These are phyloP conservation scores for Halenospora varia DNA, from an alignment of 495 filamentous ascomycete genomes.

Conservation along the genomic window DNA sequence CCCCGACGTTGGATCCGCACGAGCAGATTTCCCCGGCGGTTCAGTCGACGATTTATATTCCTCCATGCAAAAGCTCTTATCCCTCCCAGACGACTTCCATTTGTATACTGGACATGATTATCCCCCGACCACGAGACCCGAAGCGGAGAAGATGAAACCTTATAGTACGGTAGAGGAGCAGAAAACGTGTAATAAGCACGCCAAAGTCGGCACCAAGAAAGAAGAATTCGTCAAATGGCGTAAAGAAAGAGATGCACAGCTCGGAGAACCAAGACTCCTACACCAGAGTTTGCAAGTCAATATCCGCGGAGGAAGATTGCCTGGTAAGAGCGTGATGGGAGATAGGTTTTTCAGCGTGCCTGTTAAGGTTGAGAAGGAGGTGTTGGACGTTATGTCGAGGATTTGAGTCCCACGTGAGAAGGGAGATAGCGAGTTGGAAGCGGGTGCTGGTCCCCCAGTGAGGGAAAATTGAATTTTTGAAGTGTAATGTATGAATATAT, in stretches of 20 bases:
- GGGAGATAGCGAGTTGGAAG: no score
- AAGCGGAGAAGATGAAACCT: constrained; percentile 18
- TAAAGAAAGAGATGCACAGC: constrained; percentile 38
- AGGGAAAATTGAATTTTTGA: no score
- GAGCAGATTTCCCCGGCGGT: constrained; percentile 60
- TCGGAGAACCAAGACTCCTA: constrained; percentile 48
- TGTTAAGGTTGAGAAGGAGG: constrained; percentile 26
- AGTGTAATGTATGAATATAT: no score
- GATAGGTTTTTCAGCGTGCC: constrained; percentile 41
- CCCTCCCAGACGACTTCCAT: constrained; percentile 34
- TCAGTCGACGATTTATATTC: constrained; percentile 38
- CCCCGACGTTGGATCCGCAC: constrained; percentile 52
- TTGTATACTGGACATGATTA: constrained; percentile 46
- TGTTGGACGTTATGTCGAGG: constrained; percentile 3
- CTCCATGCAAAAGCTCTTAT: constrained; percentile 43
- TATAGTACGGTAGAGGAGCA: constrained; percentile 50
- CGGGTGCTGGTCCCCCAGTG: no score
- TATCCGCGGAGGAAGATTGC: constrained; percentile 49
- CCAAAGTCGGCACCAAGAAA: constrained; percentile 35
- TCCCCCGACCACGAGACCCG: constrained; percentile 23
- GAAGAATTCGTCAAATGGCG: constrained; percentile 47
- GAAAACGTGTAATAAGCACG: constrained; percentile 46
- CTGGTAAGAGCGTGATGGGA: constrained; percentile 28
- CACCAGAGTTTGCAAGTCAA: constrained; percentile 57
- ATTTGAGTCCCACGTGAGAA: no score